Conservation (phyloP, 2,329 filamentous ascomycete genomes). For the Aspergillus sp. region DNA sequence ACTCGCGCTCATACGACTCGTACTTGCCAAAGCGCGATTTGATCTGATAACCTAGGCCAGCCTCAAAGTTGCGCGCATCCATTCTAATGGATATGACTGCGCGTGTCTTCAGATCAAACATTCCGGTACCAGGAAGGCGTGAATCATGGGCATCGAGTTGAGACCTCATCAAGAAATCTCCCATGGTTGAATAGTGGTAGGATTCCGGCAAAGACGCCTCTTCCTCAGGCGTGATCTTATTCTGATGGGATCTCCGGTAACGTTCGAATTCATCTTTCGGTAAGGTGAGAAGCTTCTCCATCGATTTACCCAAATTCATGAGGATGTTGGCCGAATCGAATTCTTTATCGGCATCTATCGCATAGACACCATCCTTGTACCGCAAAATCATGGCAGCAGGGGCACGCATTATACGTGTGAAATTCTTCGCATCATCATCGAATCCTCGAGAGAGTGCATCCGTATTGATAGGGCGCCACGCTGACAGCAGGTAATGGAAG, state of each 20-base stretch:
- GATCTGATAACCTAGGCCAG: slow-evolving; percentile 85
- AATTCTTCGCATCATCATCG: slow-evolving; percentile 59
- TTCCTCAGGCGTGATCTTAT: slow-evolving; percentile 65
- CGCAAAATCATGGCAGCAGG: slow-evolving; percentile 81
- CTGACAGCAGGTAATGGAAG: slow-evolving; percentile 87
- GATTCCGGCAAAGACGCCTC: slow-evolving; percentile 71
- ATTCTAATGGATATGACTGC: slow-evolving; percentile 91
- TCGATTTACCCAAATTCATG: slow-evolving; percentile 88
- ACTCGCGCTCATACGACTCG: slow-evolving; percentile 93
- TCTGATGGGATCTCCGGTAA: slow-evolving; percentile 69
- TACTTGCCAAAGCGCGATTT: slow-evolving; percentile 71
- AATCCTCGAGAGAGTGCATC: slow-evolving; percentile 69
- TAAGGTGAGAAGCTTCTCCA: slow-evolving; percentile 91
- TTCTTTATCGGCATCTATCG: slow-evolving; percentile 94
- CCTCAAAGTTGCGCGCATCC: slow-evolving; percentile 70
- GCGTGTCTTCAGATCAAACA: slow-evolving; percentile 95
- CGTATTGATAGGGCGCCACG: slow-evolving; percentile 73
- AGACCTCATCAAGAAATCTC: slow-evolving; percentile 90
- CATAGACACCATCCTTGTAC: slow-evolving; percentile 81
- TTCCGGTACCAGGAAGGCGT: slow-evolving; percentile 82
- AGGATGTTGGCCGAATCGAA: slow-evolving; percentile 82
- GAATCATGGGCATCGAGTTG: slow-evolving; percentile 89
- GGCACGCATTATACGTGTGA: slow-evolving; percentile 69
- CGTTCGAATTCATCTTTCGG: slow-evolving; percentile 80
- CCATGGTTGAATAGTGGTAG: slow-evolving; percentile 83